A percentile compares a stretch with the other conserved stretches of the same genome.
Conservation (phyloP, 2,329 filamentous ascomycete genomes). For the Didymosphaeria variabile region DNA sequence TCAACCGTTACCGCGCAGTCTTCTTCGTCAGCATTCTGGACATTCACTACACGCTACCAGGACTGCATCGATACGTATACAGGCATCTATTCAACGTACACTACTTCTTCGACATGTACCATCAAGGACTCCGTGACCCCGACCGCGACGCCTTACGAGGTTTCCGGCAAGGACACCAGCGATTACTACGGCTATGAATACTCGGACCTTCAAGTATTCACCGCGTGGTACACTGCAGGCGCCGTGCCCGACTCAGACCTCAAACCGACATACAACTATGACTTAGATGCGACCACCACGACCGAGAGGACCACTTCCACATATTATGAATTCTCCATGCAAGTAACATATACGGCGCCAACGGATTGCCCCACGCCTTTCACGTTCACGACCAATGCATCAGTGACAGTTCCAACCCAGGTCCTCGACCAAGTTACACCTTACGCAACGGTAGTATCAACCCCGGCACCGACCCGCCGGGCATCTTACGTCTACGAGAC, state of each 20-base stretch:
- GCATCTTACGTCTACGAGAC: conserved; percentile 25
- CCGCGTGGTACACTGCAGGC: conserved; percentile 32
- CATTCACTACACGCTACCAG: conserved; percentile 31
- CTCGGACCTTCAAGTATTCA: conserved; percentile 27
- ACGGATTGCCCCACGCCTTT: conserved; percentile 36
- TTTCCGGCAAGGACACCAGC: not conserved
- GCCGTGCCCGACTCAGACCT: conserved; percentile 39
- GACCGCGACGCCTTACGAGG: conserved; percentile 31
- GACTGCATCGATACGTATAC: conserved; percentile 24
- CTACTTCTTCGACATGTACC: conserved; percentile 16
- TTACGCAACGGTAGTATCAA: conserved; percentile 23
- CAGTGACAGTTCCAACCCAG: conserved; percentile 32
- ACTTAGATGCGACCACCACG: conserved; percentile 14
- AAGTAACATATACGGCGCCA: conserved; percentile 43
- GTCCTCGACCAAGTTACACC: conserved; percentile 37
- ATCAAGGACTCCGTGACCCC: conserved; percentile 39
- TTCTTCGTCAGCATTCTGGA: conserved; percentile 31
- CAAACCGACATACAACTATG: conserved; percentile 22
- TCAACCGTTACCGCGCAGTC: conserved; percentile 26
- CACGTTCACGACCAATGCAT: conserved; percentile 17
- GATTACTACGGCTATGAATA: conserved; percentile 9
- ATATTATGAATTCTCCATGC: conserved; percentile 35
- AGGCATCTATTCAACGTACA: conserved; percentile 1
- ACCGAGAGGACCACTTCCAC: conserved; percentile 19
- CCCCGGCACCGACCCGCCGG: conserved; percentile 19